Evolutionary conservation across 1,284 basidiomycete species (phyloP), one percentile per base, ranked within the genome.

Genomic region (Pholiota adiposa): DNA sequence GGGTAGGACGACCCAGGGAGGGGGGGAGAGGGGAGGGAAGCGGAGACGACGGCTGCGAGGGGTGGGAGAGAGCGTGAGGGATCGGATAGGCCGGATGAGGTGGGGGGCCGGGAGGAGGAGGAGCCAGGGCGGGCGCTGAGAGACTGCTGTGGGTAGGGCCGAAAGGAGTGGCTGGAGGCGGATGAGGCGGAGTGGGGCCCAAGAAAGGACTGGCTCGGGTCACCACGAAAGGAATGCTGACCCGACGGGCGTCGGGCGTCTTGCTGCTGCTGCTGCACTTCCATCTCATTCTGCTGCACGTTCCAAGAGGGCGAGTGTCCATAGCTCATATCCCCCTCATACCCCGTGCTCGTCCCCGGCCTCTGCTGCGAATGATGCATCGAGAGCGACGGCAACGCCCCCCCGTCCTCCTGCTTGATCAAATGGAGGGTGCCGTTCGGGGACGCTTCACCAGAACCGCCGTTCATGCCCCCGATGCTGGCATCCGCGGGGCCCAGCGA

Each of bases 41-140:
- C 78, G 83, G 86, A 80, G 85, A 90, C 83, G 84, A 90, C 82
- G 76, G 86, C 79, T 77, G 84, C 71, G 83, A 90, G 84, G 51
- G 88, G 87, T 62, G 88, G 88, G 80, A 90, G 87, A 58, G 83
- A 78, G 78, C 73, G 64, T 40, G 73, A 68, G 31, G 72, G 56
- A 51, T 67, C 69, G 75, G 80, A 72, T 77, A 72, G 61, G 59
- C 68, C 67, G 69, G 72, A 67, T 63, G 73, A 56, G 69, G 75
- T 80, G 74, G 78, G 71, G 77, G 80, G 79, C 74, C 80, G 74
- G 71, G 84, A 77, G 69, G 70, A 77, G 70, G 63, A 58, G 53
- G 69, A 66, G 68, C 70, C 52, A 60, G 68, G 63, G 14, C 68
- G 64, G 58, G 66, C n/a, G n/a, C 19, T 43, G 9, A 23, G 6